A percentile compares a stretch with the other conserved stretches of the same genome.
phyloP scores from a whole-genome alignment of 768 basidiomycete species.

The Nidularia pulvinata region DNA sequence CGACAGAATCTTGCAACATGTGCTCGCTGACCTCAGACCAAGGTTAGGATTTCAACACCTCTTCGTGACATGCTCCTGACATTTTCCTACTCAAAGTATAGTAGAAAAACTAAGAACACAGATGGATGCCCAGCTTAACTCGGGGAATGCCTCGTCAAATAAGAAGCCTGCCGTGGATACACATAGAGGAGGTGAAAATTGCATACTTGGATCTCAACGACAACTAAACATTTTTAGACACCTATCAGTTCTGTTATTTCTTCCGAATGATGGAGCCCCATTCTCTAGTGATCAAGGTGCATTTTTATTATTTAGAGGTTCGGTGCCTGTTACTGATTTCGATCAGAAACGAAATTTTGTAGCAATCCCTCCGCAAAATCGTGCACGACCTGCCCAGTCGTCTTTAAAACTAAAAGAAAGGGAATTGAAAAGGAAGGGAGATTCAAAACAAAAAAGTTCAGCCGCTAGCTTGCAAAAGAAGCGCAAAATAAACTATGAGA shows the following conservation, averaged over 20 bases:
- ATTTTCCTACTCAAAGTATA: slow-evolving; percentile 37
- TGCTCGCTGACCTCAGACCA: slow-evolving; percentile 78
- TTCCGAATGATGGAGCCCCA: slow-evolving; percentile 82
- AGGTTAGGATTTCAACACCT: slow-evolving; percentile 35
- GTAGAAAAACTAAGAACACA: slow-evolving; percentile 67
- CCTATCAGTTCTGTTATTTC: slow-evolving; percentile 92
- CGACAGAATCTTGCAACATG: slow-evolving; percentile 75
- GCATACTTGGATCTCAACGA: background rate
- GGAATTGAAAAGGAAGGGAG: background rate
- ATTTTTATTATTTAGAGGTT: slow-evolving; percentile 4
- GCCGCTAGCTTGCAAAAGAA: background rate
- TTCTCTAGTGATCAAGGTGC: slow-evolving; percentile 81
- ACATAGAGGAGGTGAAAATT: slow-evolving; percentile 72
- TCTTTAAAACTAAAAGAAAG: slow-evolving; percentile 3
- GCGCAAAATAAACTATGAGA: background rate
- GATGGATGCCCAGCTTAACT: slow-evolving; percentile 37
- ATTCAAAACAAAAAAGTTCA: background rate
- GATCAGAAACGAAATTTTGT: slow-evolving; percentile 32
- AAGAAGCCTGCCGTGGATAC: slow-evolving; percentile 74
- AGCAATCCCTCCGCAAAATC: slow-evolving; percentile 18
- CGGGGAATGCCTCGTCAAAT: slow-evolving; percentile 43
- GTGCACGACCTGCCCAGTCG: slow-evolving; percentile 8
- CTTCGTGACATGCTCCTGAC: background rate
- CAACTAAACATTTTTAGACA: slow-evolving; percentile 43
- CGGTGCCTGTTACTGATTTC: slow-evolving; percentile 8